Percentiles rank a stretch among this genome's conserved stretches.
Evolutionary conservation across 2,329 filamentous ascomycete genomes (phyloP).

Genomic region (Hypoxylon sp.): DNA sequence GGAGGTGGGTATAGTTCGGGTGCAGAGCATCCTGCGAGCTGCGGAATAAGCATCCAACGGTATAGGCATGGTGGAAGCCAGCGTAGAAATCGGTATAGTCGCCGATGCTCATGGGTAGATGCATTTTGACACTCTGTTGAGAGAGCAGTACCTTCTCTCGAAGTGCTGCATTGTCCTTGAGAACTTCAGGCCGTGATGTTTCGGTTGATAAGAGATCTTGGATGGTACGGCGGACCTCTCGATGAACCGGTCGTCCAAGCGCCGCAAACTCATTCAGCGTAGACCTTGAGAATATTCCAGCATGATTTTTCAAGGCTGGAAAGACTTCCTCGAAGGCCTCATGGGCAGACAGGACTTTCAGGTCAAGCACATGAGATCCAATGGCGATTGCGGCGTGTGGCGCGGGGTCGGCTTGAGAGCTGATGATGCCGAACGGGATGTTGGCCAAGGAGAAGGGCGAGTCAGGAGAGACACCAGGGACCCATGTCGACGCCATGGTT

Average conservation of each 20-base stretch:
- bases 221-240: conserved; percentile 75
- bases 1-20: conserved; percentile 84
- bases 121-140: conserved; percentile 70
- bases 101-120: conserved; percentile 81
- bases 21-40: conserved; percentile 79
- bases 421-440: conserved; percentile 86
- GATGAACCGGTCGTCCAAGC: conserved; percentile 75
- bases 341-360: conserved; percentile 59
- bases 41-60: conserved; percentile 77
- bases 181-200: conserved; percentile 69
- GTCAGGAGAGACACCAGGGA: conserved; percentile 52
- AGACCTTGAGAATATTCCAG: conserved; percentile 71
- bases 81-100: conserved; percentile 92
- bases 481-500: conserved; percentile 49
- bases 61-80: conserved; percentile 80
- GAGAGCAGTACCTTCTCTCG: conserved; percentile 70
- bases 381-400: conserved; percentile 78
- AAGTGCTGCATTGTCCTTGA: conserved; percentile 71
- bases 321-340: conserved; percentile 42
- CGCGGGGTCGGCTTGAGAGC: conserved; percentile 65
- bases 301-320: conserved; percentile 64
- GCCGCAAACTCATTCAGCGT: conserved; percentile 81
- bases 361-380: conserved; percentile 77
- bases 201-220: conserved; percentile 73
- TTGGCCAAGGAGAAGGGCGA: conserved; percentile 79